Evolutionary conservation across 495 filamentous ascomycete species (phyloP), one percentile per base, ranked within the genome.

Genomic region (Lasiosphaeris hirsuta): DNA sequence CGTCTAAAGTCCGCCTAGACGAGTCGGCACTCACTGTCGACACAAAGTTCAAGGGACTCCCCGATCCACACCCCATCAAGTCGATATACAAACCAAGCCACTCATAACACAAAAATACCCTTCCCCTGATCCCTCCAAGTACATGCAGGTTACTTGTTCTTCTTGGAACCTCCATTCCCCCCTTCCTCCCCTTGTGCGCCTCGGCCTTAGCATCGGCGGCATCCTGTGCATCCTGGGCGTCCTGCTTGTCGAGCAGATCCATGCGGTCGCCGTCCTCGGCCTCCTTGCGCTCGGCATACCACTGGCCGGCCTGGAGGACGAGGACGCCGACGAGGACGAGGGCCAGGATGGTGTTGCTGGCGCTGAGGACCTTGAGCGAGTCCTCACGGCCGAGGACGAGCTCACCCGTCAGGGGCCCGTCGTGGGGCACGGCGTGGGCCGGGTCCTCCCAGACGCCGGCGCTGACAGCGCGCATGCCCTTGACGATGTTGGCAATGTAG

Each of bases 231-330:
- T 81, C 77, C 60, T 78, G 78, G 59, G 74, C 74, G 50, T 70
- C 73, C 73, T 83, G 78, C 67, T 77, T 73, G 42, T 81, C 76
- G 54, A 88, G 77, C 61, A 75, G 75, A 69, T 83, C 86, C 33
- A 34, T 39, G 47, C 30, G n/a, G 46, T 56, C 42, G 10, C 37
- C 47, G 74, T 97, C 93, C 73, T 92, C 86, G 67, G 77, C 77
- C 71, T 97, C 91, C 82, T 94, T 96, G 59, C 86, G 76, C 81
- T 96, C 91, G 23, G 95, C 94, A 77, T 98, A 98, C 94, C 94
- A 98, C 80, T 97, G 93, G 10, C 95, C 94, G 7, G 90, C 92
- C 84, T 98, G 95, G 66, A 98, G 76, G 34, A 95, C 89, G 58
- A 98, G 64, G 30, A 98, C 89, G 3, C 94, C 94, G 0, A 96